Evolutionary conservation across 768 basidiomycete species (phyloP).

Genomic region (Mycena filopes): DNA sequence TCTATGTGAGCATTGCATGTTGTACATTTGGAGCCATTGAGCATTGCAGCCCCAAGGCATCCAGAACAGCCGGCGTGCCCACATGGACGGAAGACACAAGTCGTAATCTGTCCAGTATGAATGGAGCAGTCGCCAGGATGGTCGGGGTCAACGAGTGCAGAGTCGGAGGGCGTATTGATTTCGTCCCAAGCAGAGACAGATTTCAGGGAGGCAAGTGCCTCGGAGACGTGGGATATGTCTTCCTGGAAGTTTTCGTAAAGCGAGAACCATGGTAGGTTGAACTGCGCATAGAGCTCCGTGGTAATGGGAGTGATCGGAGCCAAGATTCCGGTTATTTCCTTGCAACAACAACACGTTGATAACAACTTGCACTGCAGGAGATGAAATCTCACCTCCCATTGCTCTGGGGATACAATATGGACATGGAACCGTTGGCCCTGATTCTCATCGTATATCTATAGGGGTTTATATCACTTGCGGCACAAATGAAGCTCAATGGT

Average conservation of each 20-base stretch:
- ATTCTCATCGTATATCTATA: constrained; percentile 33
- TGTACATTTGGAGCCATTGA: constrained; percentile 25
- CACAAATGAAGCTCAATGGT: constrained; percentile 12
- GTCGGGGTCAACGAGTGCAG: constrained; percentile 25
- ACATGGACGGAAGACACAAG: constrained; percentile 31
- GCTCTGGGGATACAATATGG: constrained; percentile 32
- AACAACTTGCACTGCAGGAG: too few species aligned
- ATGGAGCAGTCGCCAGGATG: constrained; percentile 21
- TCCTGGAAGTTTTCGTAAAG: constrained; percentile 20
- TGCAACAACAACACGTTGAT: not conserved
- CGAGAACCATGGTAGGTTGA: constrained; percentile 30
- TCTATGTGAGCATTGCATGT: constrained; percentile 14
- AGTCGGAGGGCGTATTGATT: constrained; percentile 2
- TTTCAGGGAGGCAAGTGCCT: too few species aligned
- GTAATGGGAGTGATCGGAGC: constrained; percentile 33
- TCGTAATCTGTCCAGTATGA: too few species aligned
- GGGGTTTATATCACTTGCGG: constrained; percentile 22
- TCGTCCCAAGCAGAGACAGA: too few species aligned
- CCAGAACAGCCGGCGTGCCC: constrained; percentile 25
- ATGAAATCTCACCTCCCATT: constrained; percentile 32
- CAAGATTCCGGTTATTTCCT: constrained; percentile 25
- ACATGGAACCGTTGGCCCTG: constrained; percentile 31
- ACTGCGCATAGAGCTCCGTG: constrained; percentile 13
- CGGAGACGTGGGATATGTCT: constrained; percentile 28
- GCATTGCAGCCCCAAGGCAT: constrained; percentile 27